Base-by-base conservation (phyloP, 179 eudicot genomes). In the Silene vulgaris region DNA sequence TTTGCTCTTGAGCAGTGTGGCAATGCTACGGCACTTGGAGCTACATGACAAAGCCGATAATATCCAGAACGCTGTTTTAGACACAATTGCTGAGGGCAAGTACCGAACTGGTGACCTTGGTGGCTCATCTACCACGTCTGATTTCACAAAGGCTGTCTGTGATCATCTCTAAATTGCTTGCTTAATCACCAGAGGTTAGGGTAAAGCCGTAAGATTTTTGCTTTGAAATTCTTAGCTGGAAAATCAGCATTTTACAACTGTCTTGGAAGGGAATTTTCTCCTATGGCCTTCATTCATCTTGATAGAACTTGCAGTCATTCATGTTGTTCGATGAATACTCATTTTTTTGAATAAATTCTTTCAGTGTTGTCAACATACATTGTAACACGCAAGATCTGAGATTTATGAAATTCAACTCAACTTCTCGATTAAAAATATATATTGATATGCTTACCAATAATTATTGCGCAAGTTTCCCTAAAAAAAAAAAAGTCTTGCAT, bases 71-170 rank as follows among this genome's bases (percentile, higher is more conserved):
- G 99, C 99, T 60, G 86, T 95, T 63, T 77, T 95, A 43, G 78
- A 85, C 65, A 95, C 99, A 9, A 95, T 95, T 40, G 87, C 97
- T 17, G 97, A 95, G 81, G 99, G 99, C 9, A 88, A 89, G 72
- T 90, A 88, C 79, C 82, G 97, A 84, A 95, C 99, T 14, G 88
- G 82, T 11, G 99, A 95, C 83, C 99, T 95, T 78, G 99, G 97
- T 65, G 99, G 99, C 73, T 74, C 81, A 65, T 76, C 97, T 56
- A 76, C 96, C 2, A 95, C 99, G 5, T 75, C 89, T 11, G 95
- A 95, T 9, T 95, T 92, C 77, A 95, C 99, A 4, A 86, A 89
- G 67, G 99, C 99, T 19, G 89, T 92, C 62, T 86, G 91, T 62
- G 93, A 90, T 74, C 91, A 89, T 82, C 91, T 95, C 37, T 92